Evolutionary conservation across 2,329 filamentous ascomycete genomes (phyloP), one percentile per base, ranked within the genome.

Genomic region (Scleromitrula shiraiana): DNA sequence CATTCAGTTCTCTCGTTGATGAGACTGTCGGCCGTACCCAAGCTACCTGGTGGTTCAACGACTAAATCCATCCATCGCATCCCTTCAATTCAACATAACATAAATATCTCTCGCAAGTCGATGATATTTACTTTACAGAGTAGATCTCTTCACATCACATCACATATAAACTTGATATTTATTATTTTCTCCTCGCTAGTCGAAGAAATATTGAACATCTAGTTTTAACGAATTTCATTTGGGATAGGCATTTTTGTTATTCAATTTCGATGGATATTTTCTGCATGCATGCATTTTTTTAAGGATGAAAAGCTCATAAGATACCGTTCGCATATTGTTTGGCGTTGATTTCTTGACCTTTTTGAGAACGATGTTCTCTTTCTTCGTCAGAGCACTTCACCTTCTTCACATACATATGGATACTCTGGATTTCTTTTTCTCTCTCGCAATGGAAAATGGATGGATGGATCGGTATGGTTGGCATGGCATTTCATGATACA

Each of bases 31-130:
- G 76, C 23, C 70, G 73, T 46, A 57, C 57, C 26, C 41, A 56
- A 3, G 64, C 70, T 42, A 57, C 60, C 24, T 79, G 76, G 75
- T 71, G 59, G 47, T 75, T 76, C 63, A 69, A 66, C 52, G 44
- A 51, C 22, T 49, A 48, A 19, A 24, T 32, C 15, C n/a, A 14
- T 20, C 2, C 10, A 36, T n/a, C 26, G 8, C 24, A 9, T 7
- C 33, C n/a, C 23, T 8, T 42, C 27, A 7, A 23, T 8, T 47
- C 30, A 24, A 27, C 43, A 29, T 14, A 22, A 23, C 33, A 29
- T 20, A 27, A 12, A 20, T 19, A 37, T 19, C n/a, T 39, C 22
- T 50, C 45, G n/a, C 47, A 44, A 57, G 51, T 19, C 33, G 17
- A 37, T 12, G 15, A 19, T 37, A 7, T 22, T 37, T 33, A 33